Evolutionary conservation across 192 early-diverging fungal species (phyloP), one percentile per base, ranked within the genome.

Genomic region (Diversispora eburnea): DNA sequence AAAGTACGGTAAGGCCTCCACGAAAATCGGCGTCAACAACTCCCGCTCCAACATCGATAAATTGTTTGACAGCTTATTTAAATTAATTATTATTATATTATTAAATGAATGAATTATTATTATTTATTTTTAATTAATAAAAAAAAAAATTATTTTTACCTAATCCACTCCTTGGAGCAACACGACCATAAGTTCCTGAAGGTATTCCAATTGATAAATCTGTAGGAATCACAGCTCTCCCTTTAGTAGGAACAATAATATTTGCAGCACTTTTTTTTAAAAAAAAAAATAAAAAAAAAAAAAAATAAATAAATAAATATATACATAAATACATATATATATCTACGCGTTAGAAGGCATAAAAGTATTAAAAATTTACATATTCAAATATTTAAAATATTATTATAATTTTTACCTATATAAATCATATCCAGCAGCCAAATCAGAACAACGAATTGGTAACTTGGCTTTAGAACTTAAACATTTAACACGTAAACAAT

Each of bases 381-480:
- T 10, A 13, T 39, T 17, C 55, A n/a, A 17, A 12, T 25, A 22
- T 56, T 1, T 62, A n/a, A n/a, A n/a, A n/a, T n/a, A n/a, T n/a
- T n/a, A 7, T 58, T 57, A 55, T 33, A 33, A 33, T 33, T 33
- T 33, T 33, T 82, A 92, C 80, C 90, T 88, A 79, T 87, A 97
- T 3, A 99, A 84, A 78, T 99, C 97, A 80, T 96, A 98, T 25
- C 97, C 97, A 42, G 97, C 97, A 15, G 94, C 93, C 64, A 86
- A 77, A 22, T 77, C 61, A 39, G 90, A 91, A n/a, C 94, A 94
- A 65, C 95, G 87, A 25, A 80, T 86, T 20, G 97, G 97, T 2
- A 98, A 71, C 13, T 78, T 79, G 20, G 92, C 96, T 13, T 91
- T 86, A n/a, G 87, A 77, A 13, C 82, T 87, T 0, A 95, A 81